Evolutionary conservation across 345 rosid genomes (phyloP).

Genomic region (Dovyalis caffra): DNA sequence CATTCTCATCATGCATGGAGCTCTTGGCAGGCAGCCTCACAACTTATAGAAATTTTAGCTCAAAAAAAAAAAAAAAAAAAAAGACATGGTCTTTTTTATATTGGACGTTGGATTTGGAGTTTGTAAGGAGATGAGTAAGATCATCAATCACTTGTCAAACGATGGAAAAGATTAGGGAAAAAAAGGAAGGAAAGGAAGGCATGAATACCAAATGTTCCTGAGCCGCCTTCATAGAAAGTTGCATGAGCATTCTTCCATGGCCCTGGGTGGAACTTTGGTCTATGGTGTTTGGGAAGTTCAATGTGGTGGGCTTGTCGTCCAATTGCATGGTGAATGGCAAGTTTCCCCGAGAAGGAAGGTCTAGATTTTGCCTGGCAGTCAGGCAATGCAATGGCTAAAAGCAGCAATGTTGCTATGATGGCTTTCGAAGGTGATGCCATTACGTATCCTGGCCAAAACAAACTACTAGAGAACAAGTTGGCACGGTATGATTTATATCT

Average conservation of each 20-base stretch:
- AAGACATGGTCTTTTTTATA: too few species aligned
- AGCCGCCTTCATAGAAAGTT: conserved; percentile 52
- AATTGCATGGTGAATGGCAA: conserved; percentile 16
- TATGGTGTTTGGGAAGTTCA: neutral
- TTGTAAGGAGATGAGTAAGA: too few species aligned
- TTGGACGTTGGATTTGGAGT: too few species aligned
- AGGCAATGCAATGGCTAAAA: conserved; percentile 12
- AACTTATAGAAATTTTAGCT: too few species aligned
- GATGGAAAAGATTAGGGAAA: too few species aligned
- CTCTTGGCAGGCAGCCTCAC: too few species aligned
- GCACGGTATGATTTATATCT: neutral
- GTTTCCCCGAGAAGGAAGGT: neutral
- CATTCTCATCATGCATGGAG: too few species aligned
- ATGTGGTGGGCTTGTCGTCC: neutral
- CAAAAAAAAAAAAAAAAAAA: too few species aligned
- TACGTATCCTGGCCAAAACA: neutral
- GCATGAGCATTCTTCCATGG: conserved; percentile 50
- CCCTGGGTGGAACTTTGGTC: conserved; percentile 35
- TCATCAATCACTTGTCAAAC: too few species aligned
- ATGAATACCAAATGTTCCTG: conserved; percentile 41
- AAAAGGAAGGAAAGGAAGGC: too few species aligned
- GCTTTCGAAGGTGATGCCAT: neutral
- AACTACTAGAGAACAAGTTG: neutral
- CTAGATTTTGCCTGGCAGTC: neutral
- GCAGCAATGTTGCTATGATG: conserved; percentile 5